Evolutionary conservation across 164 flowering plant genomes (phyloP), one percentile per base, ranked within the genome.

Genomic region (Pachysandra terminalis): DNA sequence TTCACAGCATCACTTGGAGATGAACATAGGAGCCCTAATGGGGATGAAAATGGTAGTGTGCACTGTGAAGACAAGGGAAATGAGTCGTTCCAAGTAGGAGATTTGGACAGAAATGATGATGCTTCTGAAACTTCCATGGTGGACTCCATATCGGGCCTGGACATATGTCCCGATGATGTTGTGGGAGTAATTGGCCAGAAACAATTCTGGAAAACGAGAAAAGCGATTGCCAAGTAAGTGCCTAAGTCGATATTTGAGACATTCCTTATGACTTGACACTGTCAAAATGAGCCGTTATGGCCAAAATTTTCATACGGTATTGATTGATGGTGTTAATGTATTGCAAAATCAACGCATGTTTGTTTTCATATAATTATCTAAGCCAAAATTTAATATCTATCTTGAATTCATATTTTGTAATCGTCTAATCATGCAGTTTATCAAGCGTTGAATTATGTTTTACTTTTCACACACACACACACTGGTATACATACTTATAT

Each of bases 151-250:
- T 79, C 82, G 28, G 84, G 73, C 54, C 16, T 78, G 64, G 85
- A 74, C 48, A 71, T 88, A 66, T 80, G 87, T 45, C 87, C 92
- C 25, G 95, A 88, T 75, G 87, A 87, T 74, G 87, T 91, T 65
- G 86, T 90, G 0, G 85, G 81, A 63, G 63, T 83, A 32, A 84
- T 90, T 21, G 95, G 97, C 28, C 87, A 81, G 73, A 87, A 90
- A 54, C 86, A 82, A 24, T 90, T 91, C 75, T 89, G 90, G 93
- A 85, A 85, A 78, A 85, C 90, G 28, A 80, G 98, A 74, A 82
- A 69, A 72, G 90, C 82, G 26, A 88, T 94, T 76, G 75, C 77
- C 81, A 81, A 82, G 98, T 94, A 81, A 86, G 96, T 86, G 53
- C 56, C 27, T 25, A 10, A 45, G 14, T 15, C 51, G 10, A 5